Evolutionary conservation across 257 asterid species (phyloP).

Genomic region (Sherardia arvensis): DNA sequence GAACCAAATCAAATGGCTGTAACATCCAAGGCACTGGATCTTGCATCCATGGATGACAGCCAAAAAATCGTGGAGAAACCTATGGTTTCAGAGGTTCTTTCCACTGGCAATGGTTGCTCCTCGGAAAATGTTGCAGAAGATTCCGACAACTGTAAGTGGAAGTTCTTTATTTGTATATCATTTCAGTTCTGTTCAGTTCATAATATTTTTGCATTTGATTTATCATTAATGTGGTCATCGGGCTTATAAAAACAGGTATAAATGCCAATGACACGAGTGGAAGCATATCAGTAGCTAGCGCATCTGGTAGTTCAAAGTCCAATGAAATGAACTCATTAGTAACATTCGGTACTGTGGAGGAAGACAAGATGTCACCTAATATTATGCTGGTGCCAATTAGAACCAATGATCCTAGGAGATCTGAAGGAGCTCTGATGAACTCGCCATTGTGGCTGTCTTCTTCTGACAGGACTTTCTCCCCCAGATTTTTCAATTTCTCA

Average conservation of each 20-base stretch:
- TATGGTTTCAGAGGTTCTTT: conserved; percentile 42
- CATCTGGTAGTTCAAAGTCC: conserved; percentile 12
- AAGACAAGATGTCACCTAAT: conserved; percentile 15
- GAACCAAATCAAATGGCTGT: conserved; percentile 19
- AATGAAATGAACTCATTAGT: conserved; percentile 11
- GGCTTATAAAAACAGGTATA: conserved; percentile 16
- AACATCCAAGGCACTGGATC: conserved; percentile 23
- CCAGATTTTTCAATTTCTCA: not conserved
- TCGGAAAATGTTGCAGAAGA: conserved; percentile 17
- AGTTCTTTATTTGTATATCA: conserved; percentile 2
- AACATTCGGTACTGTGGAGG: conserved; percentile 6
- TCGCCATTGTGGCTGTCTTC: conserved; percentile 2
- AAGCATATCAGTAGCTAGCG: conserved; percentile 19
- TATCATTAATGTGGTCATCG: conserved; percentile 12
- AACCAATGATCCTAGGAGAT: conserved; percentile 17
- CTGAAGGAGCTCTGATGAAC: conserved; percentile 20
- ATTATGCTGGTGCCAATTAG: conserved; percentile 15
- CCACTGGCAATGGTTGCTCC: conserved; percentile 30
- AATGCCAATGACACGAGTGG: conserved; percentile 15
- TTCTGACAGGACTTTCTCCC: conserved; percentile 13
- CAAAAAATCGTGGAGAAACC: conserved; percentile 20
- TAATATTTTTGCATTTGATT: conserved; percentile 6
- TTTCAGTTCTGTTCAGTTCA: not conserved
- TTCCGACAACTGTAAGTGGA: conserved; percentile 32
- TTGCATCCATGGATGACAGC: conserved; percentile 27